A percentile compares a stretch with the other conserved stretches of the same genome.
These are phyloP conservation scores for Platanthera zijinensis DNA, from an alignment of 106 monocot species.

Conservation along the genomic window DNA sequence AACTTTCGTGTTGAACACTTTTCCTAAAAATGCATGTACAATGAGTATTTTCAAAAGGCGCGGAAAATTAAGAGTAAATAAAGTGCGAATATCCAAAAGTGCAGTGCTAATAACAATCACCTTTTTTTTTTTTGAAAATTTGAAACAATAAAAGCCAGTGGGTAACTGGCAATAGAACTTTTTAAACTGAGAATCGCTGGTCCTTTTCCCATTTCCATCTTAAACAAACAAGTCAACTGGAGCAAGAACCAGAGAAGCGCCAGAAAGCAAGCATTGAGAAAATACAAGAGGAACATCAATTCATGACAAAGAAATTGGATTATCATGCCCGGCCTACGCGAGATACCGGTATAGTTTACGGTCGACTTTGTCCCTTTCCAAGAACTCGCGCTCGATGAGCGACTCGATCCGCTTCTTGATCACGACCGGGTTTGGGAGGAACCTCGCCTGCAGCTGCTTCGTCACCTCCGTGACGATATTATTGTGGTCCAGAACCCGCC, in stretches of 20 bases:
- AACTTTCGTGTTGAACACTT: too few species aligned
- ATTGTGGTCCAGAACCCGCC: constrained; percentile 68
- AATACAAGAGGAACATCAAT: constrained; percentile 5
- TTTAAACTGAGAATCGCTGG: background rate
- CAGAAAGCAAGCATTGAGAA: background rate
- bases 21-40: too few species aligned
- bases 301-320: background rate
- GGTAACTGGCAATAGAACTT: constrained; percentile 2
- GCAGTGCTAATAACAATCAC: too few species aligned
- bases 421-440: constrained; percentile 68
- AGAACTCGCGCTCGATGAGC: constrained; percentile 73
- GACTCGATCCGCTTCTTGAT: constrained; percentile 83
- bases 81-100: too few species aligned
- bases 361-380: constrained; percentile 66
- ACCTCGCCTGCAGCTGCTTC: constrained; percentile 66
- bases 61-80: too few species aligned
- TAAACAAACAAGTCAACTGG: background rate
- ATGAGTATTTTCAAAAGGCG: too few species aligned
- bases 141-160: background rate
- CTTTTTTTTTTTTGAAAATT: too few species aligned
- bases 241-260: background rate
- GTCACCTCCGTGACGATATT: constrained; percentile 73
- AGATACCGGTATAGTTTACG: constrained; percentile 70
- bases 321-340: constrained; percentile 1
- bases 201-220: constrained; percentile 9